Conservation (phyloP, 208 protist species). For the Angomonas ambiguus region DNA sequence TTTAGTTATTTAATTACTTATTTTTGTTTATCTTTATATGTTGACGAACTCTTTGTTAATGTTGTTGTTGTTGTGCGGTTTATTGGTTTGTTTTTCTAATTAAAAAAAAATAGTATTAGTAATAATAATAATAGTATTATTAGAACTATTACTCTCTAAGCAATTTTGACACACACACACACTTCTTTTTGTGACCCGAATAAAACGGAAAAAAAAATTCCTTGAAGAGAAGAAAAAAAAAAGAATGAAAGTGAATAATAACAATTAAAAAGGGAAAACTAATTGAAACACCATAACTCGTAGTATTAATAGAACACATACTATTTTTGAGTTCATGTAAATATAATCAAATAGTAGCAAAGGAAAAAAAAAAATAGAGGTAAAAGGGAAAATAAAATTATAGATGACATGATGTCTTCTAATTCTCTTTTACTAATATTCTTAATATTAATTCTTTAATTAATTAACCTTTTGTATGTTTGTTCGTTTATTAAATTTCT, state of each 20-base stretch:
- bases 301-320: too few relatives aligned
- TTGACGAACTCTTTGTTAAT: neutral
- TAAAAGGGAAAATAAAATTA: slow-evolving; percentile 11
- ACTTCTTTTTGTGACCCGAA: too few relatives aligned
- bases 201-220: neutral
- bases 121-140: slow-evolving; percentile 2
- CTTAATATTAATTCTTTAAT: slow-evolving; percentile 10
- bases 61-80: neutral
- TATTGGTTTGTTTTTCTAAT: too few relatives aligned
- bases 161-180: too few relatives aligned
- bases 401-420: neutral
- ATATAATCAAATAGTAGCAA: neutral
- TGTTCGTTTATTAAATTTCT: slow-evolving; percentile 8
- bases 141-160: neutral
- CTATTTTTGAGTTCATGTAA: neutral
- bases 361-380: neutral
- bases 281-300: neutral
- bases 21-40: neutral
- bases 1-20: neutral
- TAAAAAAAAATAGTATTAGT: slow-evolving; percentile 7
- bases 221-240: slow-evolving; percentile 9
- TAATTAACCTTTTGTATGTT: too few relatives aligned
- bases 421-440: neutral
- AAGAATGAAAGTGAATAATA: too few relatives aligned
- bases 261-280: neutral